Percentiles rank a stretch among this genome's conserved stretches.
Conservation (phyloP, 768 basidiomycete species). For the Hortiboletus campestris region DNA sequence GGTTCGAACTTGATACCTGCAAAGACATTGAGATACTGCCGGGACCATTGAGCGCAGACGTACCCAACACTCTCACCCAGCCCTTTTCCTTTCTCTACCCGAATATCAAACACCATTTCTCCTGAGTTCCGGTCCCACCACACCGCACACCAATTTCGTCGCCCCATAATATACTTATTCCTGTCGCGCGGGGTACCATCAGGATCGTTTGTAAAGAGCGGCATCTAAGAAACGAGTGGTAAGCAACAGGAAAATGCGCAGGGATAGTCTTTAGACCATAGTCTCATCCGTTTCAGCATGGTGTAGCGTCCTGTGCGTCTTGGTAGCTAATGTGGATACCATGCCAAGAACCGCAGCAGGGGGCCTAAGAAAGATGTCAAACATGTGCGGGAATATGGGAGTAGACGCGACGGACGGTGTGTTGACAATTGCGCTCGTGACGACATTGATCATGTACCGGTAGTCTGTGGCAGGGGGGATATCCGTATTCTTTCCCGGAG, state of each 20-base stretch:
- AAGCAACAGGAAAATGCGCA: neutral
- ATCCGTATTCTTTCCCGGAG: constrained; percentile 29
- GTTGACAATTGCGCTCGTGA: constrained; percentile 94
- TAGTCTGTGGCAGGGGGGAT: constrained; percentile 59
- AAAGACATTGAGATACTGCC: neutral
- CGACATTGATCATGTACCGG: constrained; percentile 89
- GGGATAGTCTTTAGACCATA: constrained; percentile 52
- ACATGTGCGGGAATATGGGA: neutral
- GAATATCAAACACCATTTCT: constrained; percentile 77
- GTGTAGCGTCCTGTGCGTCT: constrained; percentile 86
- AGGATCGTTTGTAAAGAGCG: constrained; percentile 74
- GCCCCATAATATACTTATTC: constrained; percentile 81
- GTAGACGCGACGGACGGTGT: constrained; percentile 64
- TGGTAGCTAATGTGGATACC: constrained; percentile 77
- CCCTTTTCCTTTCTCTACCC: constrained; percentile 85
- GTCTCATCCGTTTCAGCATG: constrained; percentile 78
- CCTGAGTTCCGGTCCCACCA: constrained; percentile 55
- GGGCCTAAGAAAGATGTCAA: constrained; percentile 36
- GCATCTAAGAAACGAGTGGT: constrained; percentile 47
- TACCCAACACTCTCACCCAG: constrained; percentile 78
- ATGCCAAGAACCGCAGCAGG: constrained; percentile 71
- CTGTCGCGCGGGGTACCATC: constrained; percentile 67
- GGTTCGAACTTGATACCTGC: constrained; percentile 43
- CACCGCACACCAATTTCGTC: constrained; percentile 84
- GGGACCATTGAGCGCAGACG: constrained; percentile 17